Evolutionary conservation across 164 flowering plant genomes (phyloP).

Genomic region (Chimonanthus praecox): DNA sequence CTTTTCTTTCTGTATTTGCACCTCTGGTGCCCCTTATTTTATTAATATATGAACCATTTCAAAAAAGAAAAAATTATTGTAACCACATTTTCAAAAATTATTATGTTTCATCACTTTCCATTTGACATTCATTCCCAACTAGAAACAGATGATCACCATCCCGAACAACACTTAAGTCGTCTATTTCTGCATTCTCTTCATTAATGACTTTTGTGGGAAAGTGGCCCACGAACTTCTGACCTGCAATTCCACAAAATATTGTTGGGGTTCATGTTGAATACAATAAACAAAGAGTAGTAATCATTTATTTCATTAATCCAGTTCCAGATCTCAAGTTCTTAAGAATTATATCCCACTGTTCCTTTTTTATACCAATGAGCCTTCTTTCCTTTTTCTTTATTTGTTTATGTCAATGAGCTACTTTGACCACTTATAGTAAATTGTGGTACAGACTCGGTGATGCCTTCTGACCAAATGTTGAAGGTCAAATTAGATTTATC

Average conservation of each 20-base stretch:
- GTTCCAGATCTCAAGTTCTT: neutral
- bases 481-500: too few species aligned
- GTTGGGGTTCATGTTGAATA: slow-evolving; percentile 10
- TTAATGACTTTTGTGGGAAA: slow-evolving; percentile 51
- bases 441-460: too few species aligned
- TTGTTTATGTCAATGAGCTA: neutral
- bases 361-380: too few species aligned
- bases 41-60: too few species aligned
- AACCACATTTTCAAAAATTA: slow-evolving; percentile 10
- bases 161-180: slow-evolving; percentile 64
- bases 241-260: slow-evolving; percentile 51
- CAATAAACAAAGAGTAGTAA: neutral
- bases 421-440: too few species aligned
- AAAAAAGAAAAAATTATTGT: neutral
- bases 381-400: neutral
- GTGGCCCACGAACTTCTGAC: slow-evolving; percentile 67
- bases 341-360: neutral
- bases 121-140: slow-evolving; percentile 27
- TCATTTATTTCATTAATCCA: neutral
- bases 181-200: slow-evolving; percentile 78
- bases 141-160: slow-evolving; percentile 88
- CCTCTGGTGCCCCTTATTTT: too few species aligned
- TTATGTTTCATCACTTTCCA: slow-evolving; percentile 13
- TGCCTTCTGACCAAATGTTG: too few species aligned
- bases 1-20: too few species aligned